Evolutionary conservation across 2,329 filamentous ascomycete genomes (phyloP).

Genomic region (Scopulariopsis brevicaulis): DNA sequence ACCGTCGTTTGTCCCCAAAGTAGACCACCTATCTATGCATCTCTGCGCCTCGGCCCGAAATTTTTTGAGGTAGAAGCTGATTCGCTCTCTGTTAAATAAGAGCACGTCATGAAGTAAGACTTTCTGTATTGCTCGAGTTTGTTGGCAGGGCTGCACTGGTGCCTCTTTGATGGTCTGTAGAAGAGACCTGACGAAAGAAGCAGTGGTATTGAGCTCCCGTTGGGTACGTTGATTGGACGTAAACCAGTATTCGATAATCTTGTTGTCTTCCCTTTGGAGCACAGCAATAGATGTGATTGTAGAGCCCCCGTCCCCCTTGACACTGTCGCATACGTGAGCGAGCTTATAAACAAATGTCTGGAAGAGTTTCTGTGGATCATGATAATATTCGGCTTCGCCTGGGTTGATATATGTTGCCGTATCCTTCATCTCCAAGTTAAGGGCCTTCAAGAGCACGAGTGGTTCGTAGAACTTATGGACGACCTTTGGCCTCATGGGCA

Average conservation of each 20-base stretch:
- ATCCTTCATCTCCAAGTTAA: slow-evolving; percentile 10
- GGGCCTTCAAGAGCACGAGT: slow-evolving; percentile 13
- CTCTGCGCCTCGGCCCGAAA: slow-evolving; percentile 3
- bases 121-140: accelerated
- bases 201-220: background rate
- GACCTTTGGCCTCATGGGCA: slow-evolving; percentile 9
- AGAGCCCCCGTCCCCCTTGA: slow-evolving; percentile 10
- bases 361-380: slow-evolving; percentile 12
- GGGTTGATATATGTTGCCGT: slow-evolving; percentile 1
- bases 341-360: slow-evolving; percentile 18
- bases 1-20: background rate
- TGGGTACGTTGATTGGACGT: slow-evolving; percentile 15
- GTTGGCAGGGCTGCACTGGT: background rate
- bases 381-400: background rate
- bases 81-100: slow-evolving; percentile 10
- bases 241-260: slow-evolving; percentile 17
- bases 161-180: slow-evolving; percentile 7
- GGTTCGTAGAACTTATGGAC: slow-evolving; percentile 17
- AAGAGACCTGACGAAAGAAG: slow-evolving; percentile 7
- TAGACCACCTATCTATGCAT: slow-evolving; percentile 10
- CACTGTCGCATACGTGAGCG: slow-evolving; percentile 17
- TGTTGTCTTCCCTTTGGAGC: slow-evolving; percentile 9
- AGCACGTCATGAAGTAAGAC: slow-evolving; percentile 10
- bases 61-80: slow-evolving; percentile 8
- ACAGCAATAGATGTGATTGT: slow-evolving; percentile 19